Conservation (phyloP, 805 yeast genomes). For the Sungouiozyma intestinalis region DNA sequence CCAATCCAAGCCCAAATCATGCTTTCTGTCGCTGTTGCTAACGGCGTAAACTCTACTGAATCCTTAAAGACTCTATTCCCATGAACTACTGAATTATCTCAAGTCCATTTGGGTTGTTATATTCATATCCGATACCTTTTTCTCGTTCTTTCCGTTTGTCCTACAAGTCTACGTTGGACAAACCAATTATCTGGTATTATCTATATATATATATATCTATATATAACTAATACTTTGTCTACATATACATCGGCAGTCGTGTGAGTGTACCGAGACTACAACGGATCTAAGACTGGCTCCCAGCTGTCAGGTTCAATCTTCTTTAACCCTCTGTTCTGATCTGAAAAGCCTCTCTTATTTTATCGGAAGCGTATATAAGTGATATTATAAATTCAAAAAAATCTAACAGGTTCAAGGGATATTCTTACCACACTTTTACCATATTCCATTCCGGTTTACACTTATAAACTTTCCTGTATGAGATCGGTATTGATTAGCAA, state of each 20-base stretch:
- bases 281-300: too few species aligned
- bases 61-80: slow-evolving; percentile 9
- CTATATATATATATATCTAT: neutral
- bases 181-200: neutral
- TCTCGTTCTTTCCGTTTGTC: neutral
- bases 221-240: neutral
- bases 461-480: too few species aligned
- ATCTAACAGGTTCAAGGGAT: neutral
- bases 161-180: too few species aligned
- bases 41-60: slow-evolving; percentile 12
- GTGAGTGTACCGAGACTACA: too few species aligned
- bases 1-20: slow-evolving; percentile 27
- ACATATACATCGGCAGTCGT: neutral
- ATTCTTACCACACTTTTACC: neutral
- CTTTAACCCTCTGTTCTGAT: too few species aligned
- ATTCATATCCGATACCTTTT: neutral
- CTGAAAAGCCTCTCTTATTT: too few species aligned
- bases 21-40: slow-evolving; percentile 21
- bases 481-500: neutral
- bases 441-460: too few species aligned
- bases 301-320: too few species aligned
- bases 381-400: too few species aligned
- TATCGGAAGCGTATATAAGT: too few species aligned
- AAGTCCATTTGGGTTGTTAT: neutral
- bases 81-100: neutral